Evolutionary conservation across 768 basidiomycete genomes (phyloP), one percentile per base, ranked within the genome.

Genomic region (Trametes sanguinea): DNA sequence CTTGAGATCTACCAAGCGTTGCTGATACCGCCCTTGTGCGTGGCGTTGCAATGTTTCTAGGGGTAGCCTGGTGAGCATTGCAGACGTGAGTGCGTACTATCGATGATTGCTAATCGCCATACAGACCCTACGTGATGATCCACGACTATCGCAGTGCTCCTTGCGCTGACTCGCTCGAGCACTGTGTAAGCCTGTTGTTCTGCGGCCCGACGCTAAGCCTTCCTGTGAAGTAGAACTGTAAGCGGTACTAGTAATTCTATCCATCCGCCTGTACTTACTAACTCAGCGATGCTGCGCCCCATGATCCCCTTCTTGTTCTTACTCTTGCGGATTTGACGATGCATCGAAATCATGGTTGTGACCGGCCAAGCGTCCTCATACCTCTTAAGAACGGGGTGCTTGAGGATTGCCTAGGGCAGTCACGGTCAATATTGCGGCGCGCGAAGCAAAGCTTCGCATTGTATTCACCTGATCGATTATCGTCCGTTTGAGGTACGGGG

Each of bases 321-420:
- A 3, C 6, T 13, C 9, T 30, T 44, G 32, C 61, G 61, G 1
- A 39, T 0, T 32, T 62, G 61, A n/a, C 61, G 61, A 37, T 62
- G 61, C 50, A 56, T 50, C 1, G 2, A 22, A 9, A 56, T 10
- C 61, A 62, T 56, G 4, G 33, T 51, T 1, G 11, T 3, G 17
- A 62, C 29, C 10, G 61, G 61, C 61, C 61, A 62, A 3, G 16
- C 39, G 22, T 51, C 42, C 5, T 45, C 39, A 32, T 56, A 62
- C 1, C 13, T 32, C 13, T 27, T 27, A 11, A 62, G 11, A 9
- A 22, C 10, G 7, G 54, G 54, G n/a, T 62, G 42, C 29, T 10
- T 32, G 10, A 30, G 48, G 6, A 45, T 35, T 7, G 42, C 54
- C 61, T 62, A 32, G 10, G 29, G n/a, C 22, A 29, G 44, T 6